Base-by-base conservation (phyloP, 2,329 filamentous ascomycete genomes). In the Graphiopsis chlorocephala region DNA sequence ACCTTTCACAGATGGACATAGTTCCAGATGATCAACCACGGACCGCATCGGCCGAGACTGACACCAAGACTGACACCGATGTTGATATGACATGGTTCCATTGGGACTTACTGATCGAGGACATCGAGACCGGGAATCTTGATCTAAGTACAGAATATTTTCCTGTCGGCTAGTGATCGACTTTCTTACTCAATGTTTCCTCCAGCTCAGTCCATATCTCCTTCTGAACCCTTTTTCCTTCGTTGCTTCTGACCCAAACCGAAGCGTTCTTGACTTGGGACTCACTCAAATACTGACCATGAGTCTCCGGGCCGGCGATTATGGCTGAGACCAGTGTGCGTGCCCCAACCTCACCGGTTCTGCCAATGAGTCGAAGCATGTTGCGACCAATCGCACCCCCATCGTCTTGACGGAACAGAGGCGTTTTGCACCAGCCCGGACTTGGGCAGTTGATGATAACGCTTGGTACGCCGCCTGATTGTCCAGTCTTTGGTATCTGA, bases 381-480 rank as follows among this genome's bases (percentile, higher is more conserved):
- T 68, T 65, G 4, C 65, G 64, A 23, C 62, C 64, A 10, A 57
- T 64, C 52, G 63, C 52, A 25, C 68, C 68, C 20, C 68, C 68
- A 58, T 69, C 66, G 28, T 69, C 65, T 20, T 60, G 56, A 8
- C 68, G 60, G 45, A 69, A 68, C 1, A 86, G 73, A n/a, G 78
- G 74, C 0, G 82, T 80, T 45, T 82, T 76, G 69, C 83, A 85
- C 31, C 83, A 73, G 0, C 83, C 83, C 0, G 84, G 83, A 65
- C 82, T 83, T 6, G 82, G 64, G 64, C 76, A 75, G 68, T 83
- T 85, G 65, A 85, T 69, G 3, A 79, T 77, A 31, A 85, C 79
- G 17, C 26, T 64, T 29, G 25, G 69, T 69, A 42, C 61, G 59
- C 4, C 70, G 66, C 0, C 63, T 47, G 1, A 70, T 35, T 1